These are phyloP conservation scores for Euphorbia schlechtendalii DNA, from an alignment of 441 rosid genomes.

Conservation along the genomic window DNA sequence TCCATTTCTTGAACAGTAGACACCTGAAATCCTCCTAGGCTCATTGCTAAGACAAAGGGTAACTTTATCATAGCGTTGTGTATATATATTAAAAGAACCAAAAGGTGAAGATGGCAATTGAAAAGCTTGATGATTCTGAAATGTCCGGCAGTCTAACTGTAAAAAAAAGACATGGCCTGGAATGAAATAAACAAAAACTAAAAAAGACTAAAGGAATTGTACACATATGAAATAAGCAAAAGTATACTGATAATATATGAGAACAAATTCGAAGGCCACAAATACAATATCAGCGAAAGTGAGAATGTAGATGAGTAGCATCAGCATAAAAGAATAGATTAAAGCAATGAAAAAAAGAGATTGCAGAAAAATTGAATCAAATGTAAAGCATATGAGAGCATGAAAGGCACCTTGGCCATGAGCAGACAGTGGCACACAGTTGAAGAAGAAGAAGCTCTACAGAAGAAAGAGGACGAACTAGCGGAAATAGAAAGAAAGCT, in stretches of 20 bases:
- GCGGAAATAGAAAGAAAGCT: slow-evolving; percentile 26
- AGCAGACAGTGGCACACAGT: slow-evolving; percentile 23
- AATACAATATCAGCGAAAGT: no score
- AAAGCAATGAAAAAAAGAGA: not conserved
- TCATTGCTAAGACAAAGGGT: not conserved
- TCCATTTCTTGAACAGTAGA: slow-evolving; percentile 23
- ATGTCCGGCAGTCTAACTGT: slow-evolving; percentile 42
- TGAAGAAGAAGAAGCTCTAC: slow-evolving; percentile 9
- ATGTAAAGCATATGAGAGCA: not conserved
- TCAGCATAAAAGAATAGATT: not conserved
- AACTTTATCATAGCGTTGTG: slow-evolving; percentile 21
- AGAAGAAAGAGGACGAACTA: slow-evolving; percentile 17
- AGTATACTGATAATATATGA: no score
- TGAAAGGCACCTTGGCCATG: slow-evolving; percentile 44
- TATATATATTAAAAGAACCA: slow-evolving; percentile 19
- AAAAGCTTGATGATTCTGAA: slow-evolving; percentile 27
- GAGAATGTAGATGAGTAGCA: no score
- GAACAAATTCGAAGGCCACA: no score
- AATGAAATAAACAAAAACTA: not conserved
- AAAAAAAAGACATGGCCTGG: slow-evolving; percentile 13
- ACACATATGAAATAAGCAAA: not conserved
- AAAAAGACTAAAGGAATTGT: no score
- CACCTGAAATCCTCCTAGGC: slow-evolving; percentile 18
- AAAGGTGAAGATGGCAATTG: slow-evolving; percentile 22
- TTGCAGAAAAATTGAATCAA: not conserved